Evolutionary conservation across 1,284 basidiomycete genomes (phyloP), one percentile per base, ranked within the genome.

Genomic region (Wolfiporia cocos): DNA sequence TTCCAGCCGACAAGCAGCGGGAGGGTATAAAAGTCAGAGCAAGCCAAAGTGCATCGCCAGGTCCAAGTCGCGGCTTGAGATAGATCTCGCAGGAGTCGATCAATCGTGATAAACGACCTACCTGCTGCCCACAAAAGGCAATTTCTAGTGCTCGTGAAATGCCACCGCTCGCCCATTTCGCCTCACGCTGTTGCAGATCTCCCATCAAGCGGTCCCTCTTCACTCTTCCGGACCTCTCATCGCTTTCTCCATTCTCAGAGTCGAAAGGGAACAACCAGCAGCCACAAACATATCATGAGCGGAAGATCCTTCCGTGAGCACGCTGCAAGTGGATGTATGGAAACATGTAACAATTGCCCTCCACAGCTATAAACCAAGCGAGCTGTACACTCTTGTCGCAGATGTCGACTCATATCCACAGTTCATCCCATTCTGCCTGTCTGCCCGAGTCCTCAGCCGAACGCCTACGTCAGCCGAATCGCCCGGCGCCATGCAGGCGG

Each of bases 351-450:
- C 26, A 29, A 22, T 24, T 30, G 17, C 32, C 62, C 4, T 33
- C 18, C 22, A 6, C 59, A 89, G 81, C 21, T 91, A 87, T 56
- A 68, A 71, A n/a, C 77, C 73, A 46, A 70, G 72, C 34, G 79
- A 97, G 60, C 73, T 99, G 2, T 98, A 94, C 65, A 68, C 78
- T 4, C 66, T 98, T 43, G 90, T 99, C 35, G 78, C 92, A 12
- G 86, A 98, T 63, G 86, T 97, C 17, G 77, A 76, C 6, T 85
- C 88, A 4, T 99, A 98, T 64, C 74, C 82, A 10, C 68, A 69
- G 38, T 99, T 97, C 58, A 70, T 99, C 36, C 95, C 95, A 0
- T 97, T 92, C 63, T 97, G 94, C 67, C 80, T 78, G 14, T 67
- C 69, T 22, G 90, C 92, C 2, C 78, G 77, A 19, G 76, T 96